Evolutionary conservation across 176 grass and related monocot genomes (phyloP), one percentile per base, ranked within the genome.

Genomic region (Triticum urartu): DNA sequence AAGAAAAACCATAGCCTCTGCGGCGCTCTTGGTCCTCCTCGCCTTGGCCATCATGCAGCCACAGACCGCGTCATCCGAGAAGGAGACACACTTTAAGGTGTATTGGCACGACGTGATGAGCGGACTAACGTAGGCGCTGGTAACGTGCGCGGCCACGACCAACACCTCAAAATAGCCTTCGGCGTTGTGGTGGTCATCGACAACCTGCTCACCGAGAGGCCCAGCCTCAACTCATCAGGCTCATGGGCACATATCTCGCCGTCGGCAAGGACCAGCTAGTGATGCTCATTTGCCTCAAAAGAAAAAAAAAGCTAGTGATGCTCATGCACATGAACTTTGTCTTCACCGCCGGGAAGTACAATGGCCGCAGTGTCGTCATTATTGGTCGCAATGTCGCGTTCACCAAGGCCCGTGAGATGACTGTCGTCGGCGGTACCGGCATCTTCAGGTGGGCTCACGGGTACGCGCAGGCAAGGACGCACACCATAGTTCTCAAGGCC

Each of bases 101-200:
- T 96, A 86, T 78, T 93, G 84, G 87, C 94, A 96, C 81, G 91
- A 96, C 87, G 72, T 90, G 61, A 43, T 73, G 66, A 86, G 82
- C 80, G 94, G 94, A 12, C 85, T 89, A 3, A 93, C 94, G 9
- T 72, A 85, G 39, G 78, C 91, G 64, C 66, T 0, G 39, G 91
- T 96, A 34, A 84, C 89, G 21, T 56, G 1, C 0, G 86, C 64
- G 2, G 69, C 38, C 9, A 50, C 20, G 2, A 72, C 89, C 21
- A 89, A 80, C 60, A 77, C 75, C 4, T 84, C 30, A 42, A 73
- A 79, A 7, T 28, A 14, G 32, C 32, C 64, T 67, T 67, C 64
- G 64, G 64, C 64, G 13, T 6, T 5, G 30, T 67, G 25, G 7
- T 17, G 28, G 64, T 33, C 14, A 33, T 67, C 28, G 64, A 67